A percentile compares a stretch with the other conserved stretches of the same genome.
Conservation (phyloP, 106 monocot species). For the Xerophyta viscosa region DNA sequence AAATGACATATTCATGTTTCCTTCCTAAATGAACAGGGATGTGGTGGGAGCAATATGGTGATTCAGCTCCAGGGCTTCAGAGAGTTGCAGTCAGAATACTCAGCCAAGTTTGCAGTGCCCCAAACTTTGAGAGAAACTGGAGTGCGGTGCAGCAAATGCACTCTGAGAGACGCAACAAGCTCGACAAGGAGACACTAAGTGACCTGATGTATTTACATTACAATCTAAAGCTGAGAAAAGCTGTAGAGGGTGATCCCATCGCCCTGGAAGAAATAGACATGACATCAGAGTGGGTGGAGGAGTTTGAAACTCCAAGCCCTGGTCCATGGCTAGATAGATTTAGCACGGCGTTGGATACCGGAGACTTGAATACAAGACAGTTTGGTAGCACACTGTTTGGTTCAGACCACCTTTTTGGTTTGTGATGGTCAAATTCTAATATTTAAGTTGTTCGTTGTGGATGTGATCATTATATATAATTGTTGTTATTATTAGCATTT, state of each 20-base stretch:
- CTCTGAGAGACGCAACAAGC: slow-evolving; percentile 73
- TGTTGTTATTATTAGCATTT: not conserved
- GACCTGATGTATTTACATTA: slow-evolving; percentile 84
- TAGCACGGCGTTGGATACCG: slow-evolving; percentile 59
- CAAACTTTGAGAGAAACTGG: slow-evolving; percentile 52
- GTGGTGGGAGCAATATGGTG: slow-evolving; percentile 99
- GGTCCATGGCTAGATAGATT: slow-evolving; percentile 81
- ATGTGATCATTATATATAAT: no score
- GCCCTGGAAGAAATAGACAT: slow-evolving; percentile 75
- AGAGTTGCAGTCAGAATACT: slow-evolving; percentile 74
- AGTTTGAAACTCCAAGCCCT: slow-evolving; percentile 39
- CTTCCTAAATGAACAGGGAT: slow-evolving; percentile 33
- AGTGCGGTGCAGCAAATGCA: slow-evolving; percentile 48
- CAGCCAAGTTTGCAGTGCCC: slow-evolving; percentile 81
- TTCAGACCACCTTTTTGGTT: slow-evolving; percentile 65
- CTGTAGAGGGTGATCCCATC: slow-evolving; percentile 48
- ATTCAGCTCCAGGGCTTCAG: slow-evolving; percentile 76
- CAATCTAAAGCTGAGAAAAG: slow-evolving; percentile 73
- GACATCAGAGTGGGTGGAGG: slow-evolving; percentile 92
- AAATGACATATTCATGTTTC: no score
- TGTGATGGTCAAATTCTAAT: slow-evolving; percentile 29
- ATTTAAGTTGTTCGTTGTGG: not conserved
- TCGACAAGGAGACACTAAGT: slow-evolving; percentile 65
- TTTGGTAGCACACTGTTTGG: slow-evolving; percentile 55
- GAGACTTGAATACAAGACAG: slow-evolving; percentile 74